Evolutionary conservation across 78 protist genomes (phyloP).

Genomic region (Pigoraptor vietnamica): DNA sequence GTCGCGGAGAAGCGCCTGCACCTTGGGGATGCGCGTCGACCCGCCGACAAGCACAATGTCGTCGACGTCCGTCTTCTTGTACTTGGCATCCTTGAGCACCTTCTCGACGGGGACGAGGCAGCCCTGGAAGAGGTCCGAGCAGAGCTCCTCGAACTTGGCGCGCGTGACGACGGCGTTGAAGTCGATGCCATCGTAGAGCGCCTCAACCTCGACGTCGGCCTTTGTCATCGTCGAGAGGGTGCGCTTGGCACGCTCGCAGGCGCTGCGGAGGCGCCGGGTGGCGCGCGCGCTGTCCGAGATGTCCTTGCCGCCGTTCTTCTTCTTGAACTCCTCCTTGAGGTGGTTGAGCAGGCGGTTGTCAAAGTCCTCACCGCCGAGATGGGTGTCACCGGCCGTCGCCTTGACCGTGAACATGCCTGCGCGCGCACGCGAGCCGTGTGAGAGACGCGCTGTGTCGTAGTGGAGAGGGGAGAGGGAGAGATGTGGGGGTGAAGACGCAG

Average conservation of each 20-base stretch:
- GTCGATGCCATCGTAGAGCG: conserved; percentile 93
- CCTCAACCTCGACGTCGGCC: conserved; percentile 93
- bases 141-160: conserved; percentile 94
- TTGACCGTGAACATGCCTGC: conserved; percentile 96
- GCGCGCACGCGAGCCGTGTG: too few species aligned
- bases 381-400: conserved; percentile 96
- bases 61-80: conserved; percentile 66
- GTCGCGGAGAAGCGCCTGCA: conserved; percentile 69
- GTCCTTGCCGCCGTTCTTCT: conserved; percentile 80
- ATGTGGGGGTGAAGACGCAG: too few species aligned
- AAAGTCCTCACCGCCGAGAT: conserved; percentile 97
- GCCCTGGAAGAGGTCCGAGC: conserved; percentile 81
- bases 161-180: conserved; percentile 89
- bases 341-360: conserved; percentile 87
- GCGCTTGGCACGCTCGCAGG: conserved; percentile 95
- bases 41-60: conserved; percentile 98
- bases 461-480: too few species aligned
- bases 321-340: conserved; percentile 74
- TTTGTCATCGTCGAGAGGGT: conserved; percentile 72
- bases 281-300: conserved; percentile 71
- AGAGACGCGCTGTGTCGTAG: too few species aligned
- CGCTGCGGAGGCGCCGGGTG: conserved; percentile 87
- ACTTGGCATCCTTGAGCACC: conserved; percentile 91
- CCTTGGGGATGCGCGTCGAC: conserved; percentile 98
- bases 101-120: conserved; percentile 84